Conservation (phyloP, 2,329 filamentous ascomycete genomes). For the Raffaelea albimanens region DNA sequence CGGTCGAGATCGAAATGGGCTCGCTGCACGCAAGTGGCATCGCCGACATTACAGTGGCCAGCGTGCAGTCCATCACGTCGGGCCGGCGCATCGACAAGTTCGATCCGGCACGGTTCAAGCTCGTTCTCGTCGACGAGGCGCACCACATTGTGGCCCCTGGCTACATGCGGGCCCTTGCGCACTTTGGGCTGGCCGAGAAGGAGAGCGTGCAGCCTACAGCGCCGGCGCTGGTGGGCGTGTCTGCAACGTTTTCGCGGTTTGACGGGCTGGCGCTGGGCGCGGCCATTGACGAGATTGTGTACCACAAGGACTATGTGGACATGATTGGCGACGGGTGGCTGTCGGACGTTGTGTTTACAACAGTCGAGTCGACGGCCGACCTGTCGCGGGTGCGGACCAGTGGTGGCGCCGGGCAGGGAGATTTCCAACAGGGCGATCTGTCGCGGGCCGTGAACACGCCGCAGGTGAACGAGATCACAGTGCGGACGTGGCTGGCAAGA, state of each 20-base stretch:
- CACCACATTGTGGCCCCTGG: constrained; percentile 86
- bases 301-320: constrained; percentile 66
- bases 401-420: constrained; percentile 52
- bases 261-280: constrained; percentile 75
- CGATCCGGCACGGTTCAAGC: constrained; percentile 69
- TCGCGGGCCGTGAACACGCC: constrained; percentile 76
- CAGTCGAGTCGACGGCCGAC: constrained; percentile 74
- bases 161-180: constrained; percentile 65
- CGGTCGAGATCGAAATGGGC: constrained; percentile 88
- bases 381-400: constrained; percentile 56
- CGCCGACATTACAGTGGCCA: constrained; percentile 91
- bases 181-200: constrained; percentile 58
- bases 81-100: constrained; percentile 73
- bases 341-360: constrained; percentile 86
- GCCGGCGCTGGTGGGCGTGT: constrained; percentile 72
- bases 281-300: constrained; percentile 91
- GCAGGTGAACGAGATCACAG: constrained; percentile 71
- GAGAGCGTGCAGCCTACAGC: constrained; percentile 28
- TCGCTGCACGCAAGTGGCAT: constrained; percentile 62
- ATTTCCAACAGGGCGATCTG: constrained; percentile 72
- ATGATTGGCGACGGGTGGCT: constrained; percentile 85
- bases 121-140: constrained; percentile 89
- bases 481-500: constrained; percentile 77
- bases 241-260: constrained; percentile 67
- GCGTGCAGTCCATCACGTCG: constrained; percentile 74